Evolutionary conservation across 495 filamentous ascomycete genomes (phyloP), one percentile per base, ranked within the genome.

Genomic region (Pseudevernia furfuracea): DNA sequence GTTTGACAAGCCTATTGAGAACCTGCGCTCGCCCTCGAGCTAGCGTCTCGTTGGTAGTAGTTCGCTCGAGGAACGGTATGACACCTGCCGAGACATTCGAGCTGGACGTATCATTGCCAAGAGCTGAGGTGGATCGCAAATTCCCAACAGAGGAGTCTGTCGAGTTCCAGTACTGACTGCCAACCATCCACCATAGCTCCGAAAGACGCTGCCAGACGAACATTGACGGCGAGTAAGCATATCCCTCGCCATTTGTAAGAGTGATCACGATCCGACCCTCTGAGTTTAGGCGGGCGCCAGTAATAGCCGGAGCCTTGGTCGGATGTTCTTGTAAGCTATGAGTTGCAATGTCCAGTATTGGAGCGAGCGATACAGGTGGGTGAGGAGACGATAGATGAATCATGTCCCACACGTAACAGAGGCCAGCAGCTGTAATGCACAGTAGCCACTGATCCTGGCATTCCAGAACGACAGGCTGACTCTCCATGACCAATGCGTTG

Each of bases 131-230:
- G 0, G 89, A 84, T 58, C 91, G 87, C 11, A 95, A 72, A 59
- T 91, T 89, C 63, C 87, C 84, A 36, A 92, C 81, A 0, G 90
- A 89, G 17, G 88, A 86, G 66, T 93, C 92, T 43, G 90, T 91
- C n/a, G 89, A 90, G 75, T 96, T 96, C 94, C 95, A 97, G 73
- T 97, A 97, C 73, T 97, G 94, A 71, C 89, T 93, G 30, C 92
- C 93, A 1, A 97, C 90, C 4, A 94, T 92, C 94, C 95, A 99
- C 95, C 94, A 99, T 1, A 89, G 79, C 75, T 99, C 94, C 6
- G 89, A 91, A 17, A 97, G 79, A 14, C 92, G 86, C 77, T 97
- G 93, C 94, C 94, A 99, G n/a, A 85, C 82, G 70, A 84, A 91
- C 85, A 97, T 87, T 23, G 77, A 75, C 0, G 85, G 83, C 1